phyloP scores from a whole-genome alignment of 257 asterid species.

The Fraxinus anomala region DNA sequence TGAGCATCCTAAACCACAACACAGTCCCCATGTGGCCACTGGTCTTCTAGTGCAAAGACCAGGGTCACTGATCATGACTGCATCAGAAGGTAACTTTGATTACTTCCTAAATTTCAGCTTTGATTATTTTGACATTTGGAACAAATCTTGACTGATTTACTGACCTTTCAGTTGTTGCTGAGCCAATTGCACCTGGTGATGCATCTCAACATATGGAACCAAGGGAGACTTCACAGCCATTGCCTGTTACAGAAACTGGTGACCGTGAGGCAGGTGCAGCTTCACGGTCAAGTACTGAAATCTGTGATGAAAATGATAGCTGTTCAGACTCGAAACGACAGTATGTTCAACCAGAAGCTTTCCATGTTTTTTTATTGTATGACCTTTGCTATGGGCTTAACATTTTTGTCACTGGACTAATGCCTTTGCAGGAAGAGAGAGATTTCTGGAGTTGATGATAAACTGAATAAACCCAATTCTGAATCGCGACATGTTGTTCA shows the following conservation, averaged over 20 bases:
- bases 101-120: constrained; percentile 16
- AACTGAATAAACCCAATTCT: constrained; percentile 43
- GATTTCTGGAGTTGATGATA: constrained; percentile 41
- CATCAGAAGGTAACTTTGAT: constrained; percentile 49
- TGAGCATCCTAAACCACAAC: constrained; percentile 69
- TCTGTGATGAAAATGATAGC: constrained; percentile 39
- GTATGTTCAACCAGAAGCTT: constrained; percentile 49
- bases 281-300: constrained; percentile 39
- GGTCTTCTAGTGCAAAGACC: constrained; percentile 39
- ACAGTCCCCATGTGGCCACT: constrained; percentile 47
- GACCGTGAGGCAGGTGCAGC: constrained; percentile 36
- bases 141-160: constrained; percentile 26
- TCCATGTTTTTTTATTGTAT: constrained; percentile 16
- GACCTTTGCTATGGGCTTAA: constrained; percentile 21
- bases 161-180: constrained; percentile 46
- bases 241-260: constrained; percentile 35
- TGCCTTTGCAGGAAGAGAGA: constrained; percentile 62
- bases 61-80: constrained; percentile 33
- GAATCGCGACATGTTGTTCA: constrained; percentile 72
- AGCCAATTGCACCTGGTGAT: constrained; percentile 31
- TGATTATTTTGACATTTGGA: background rate
- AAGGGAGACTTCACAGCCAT: constrained; percentile 33
- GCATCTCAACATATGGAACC: constrained; percentile 41
- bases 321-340: constrained; percentile 58
- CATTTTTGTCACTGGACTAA: constrained; percentile 16